phyloP scores from a whole-genome alignment of 2,329 filamentous ascomycete genomes.

The Elsinoe necatrix region DNA sequence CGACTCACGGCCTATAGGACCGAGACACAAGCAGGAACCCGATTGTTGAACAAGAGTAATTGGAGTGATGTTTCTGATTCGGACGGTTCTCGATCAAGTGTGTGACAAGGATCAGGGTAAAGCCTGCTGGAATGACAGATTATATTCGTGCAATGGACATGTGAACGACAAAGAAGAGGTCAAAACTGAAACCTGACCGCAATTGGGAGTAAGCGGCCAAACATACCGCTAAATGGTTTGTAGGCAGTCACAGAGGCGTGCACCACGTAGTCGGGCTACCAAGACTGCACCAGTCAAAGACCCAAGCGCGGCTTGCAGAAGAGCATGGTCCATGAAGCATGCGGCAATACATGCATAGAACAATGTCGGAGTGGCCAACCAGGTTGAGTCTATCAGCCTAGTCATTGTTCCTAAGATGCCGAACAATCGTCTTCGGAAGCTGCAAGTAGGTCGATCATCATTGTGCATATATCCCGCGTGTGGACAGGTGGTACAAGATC shows the following conservation, averaged over 20 bases:
- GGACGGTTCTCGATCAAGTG: not conserved
- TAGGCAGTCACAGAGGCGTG: not conserved
- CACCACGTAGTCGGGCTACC: not conserved
- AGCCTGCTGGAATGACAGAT: slow-evolving; percentile 1
- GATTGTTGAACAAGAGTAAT: not conserved
- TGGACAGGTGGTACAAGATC: slow-evolving; percentile 9
- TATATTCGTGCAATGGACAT: not conserved
- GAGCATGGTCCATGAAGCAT: not conserved
- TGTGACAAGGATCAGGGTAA: slow-evolving; percentile 6
- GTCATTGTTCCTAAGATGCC: slow-evolving; percentile 2
- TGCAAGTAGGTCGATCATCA: not conserved
- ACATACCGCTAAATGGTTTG: slow-evolving; percentile 12
- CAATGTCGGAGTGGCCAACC: not conserved
- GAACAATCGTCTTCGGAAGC: slow-evolving; percentile 6
- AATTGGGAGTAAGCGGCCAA: slow-evolving; percentile 4
- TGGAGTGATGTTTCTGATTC: not conserved
- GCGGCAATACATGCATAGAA: not conserved
- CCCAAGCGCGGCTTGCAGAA: not conserved
- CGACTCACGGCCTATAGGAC: not conserved
- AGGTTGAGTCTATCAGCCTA: not conserved
- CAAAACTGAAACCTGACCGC: slow-evolving; percentile 8
- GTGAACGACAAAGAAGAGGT: slow-evolving; percentile 5
- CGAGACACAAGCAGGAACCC: not conserved
- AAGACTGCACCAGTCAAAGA: not conserved
- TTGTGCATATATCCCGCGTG: not conserved